Evolutionary conservation across 139 green algal species (phyloP), one percentile per base, ranked within the genome.

Genomic region (Chlorella sp.): DNA sequence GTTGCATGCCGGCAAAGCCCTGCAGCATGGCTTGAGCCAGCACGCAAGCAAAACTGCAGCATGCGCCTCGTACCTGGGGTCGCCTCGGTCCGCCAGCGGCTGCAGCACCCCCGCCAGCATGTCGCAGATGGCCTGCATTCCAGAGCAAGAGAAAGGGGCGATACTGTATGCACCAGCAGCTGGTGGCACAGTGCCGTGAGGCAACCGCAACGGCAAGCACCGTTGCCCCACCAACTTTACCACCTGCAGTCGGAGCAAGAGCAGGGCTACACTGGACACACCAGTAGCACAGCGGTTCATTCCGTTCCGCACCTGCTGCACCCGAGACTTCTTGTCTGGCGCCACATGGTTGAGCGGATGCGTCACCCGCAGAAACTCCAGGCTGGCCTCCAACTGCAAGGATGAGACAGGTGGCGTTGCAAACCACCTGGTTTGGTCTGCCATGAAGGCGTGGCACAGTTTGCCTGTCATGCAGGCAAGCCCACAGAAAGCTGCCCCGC

Each of bases 281-380:
- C n/a, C n/a, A n/a, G n/a, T n/a, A n/a, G n/a, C n/a, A n/a, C n/a
- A n/a, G n/a, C n/a, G n/a, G n/a, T n/a, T n/a, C n/a, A n/a, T n/a
- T n/a, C n/a, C n/a, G n/a, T n/a, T 30, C 74, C 25, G 0, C 74
- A 60, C 82, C 65, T 92, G 90, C 80, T 95, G 82, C 78, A 97
- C 86, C 87, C 97, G 93, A 41, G 88, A 96, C 88, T 98, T 98
- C 80, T 97, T 95, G 51, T 94, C 89, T 16, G 88, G 73, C 3
- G 95, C 93, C 38, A 91, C 89, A 87, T 94, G 88, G 34, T 75
- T 87, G 25, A 98, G 90, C 3, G 95, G 95, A 85, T 96, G 91
- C 25, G 80, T 87, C 30, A 74, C 80, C 32, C 85, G 47, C 74
- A 98, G 82, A 70, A 97, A 97, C 47, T 87, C 82, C 7, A 84